These are phyloP conservation scores for Penicillium daleae DNA, from an alignment of 495 filamentous ascomycete genomes.

Conservation along the genomic window DNA sequence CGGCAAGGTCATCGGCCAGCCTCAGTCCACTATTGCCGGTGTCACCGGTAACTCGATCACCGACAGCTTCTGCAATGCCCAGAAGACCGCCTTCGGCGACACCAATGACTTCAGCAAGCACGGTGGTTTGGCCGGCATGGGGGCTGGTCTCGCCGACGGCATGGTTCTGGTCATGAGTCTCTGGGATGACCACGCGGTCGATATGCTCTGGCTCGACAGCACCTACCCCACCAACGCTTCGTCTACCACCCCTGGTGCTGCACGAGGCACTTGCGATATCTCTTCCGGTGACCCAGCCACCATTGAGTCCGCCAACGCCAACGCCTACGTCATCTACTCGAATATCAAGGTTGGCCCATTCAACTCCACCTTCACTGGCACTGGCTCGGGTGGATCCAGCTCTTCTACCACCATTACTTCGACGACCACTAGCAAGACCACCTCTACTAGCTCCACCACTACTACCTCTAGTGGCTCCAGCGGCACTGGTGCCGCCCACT, in stretches of 20 bases:
- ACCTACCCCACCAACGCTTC: slow-evolving; percentile 65
- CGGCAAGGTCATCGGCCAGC: slow-evolving; percentile 64
- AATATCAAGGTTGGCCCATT: slow-evolving; percentile 73
- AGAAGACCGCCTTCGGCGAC: slow-evolving; percentile 67
- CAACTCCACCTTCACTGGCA: slow-evolving; percentile 58
- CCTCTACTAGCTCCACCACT: slow-evolving; percentile 18
- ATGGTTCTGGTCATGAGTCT: slow-evolving; percentile 81
- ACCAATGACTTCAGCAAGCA: slow-evolving; percentile 57
- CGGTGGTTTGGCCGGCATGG: slow-evolving; percentile 64
- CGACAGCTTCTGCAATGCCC: slow-evolving; percentile 59
- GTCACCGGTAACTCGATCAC: slow-evolving; percentile 63
- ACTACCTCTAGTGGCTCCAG: slow-evolving; percentile 33
- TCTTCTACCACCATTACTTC: slow-evolving; percentile 20
- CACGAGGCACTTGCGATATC: slow-evolving; percentile 69
- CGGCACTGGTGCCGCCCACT: slow-evolving; percentile 37
- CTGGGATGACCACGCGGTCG: slow-evolving; percentile 76
- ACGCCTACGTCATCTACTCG: slow-evolving; percentile 65
- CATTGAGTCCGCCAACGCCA: slow-evolving; percentile 57
- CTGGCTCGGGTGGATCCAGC: slow-evolving; percentile 14
- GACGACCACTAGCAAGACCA: slow-evolving; percentile 7
- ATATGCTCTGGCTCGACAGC: slow-evolving; percentile 88
- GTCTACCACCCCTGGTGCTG: slow-evolving; percentile 61
- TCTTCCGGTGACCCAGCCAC: slow-evolving; percentile 64
- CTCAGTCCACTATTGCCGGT: slow-evolving; percentile 54
- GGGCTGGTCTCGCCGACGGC: slow-evolving; percentile 54